Evolutionary conservation across 306 rosid genomes (phyloP).

Genomic region (Mimosa bimucronata): DNA sequence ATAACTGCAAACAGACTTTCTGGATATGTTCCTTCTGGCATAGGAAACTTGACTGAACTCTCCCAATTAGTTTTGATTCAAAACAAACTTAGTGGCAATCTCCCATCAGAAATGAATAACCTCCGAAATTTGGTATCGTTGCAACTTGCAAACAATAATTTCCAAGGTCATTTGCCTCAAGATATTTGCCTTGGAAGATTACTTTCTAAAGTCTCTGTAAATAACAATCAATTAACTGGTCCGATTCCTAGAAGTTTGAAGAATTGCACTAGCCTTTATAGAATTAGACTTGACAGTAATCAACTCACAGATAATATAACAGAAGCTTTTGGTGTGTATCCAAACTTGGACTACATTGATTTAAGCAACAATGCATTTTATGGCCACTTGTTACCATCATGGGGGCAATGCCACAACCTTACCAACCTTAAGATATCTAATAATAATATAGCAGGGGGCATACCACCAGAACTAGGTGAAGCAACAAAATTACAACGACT

Average conservation of each 20-base stretch:
- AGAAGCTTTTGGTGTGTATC: neutral
- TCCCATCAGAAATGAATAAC: too few species aligned
- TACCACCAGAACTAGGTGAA: neutral
- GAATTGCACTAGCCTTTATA: neutral
- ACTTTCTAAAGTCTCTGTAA: neutral
- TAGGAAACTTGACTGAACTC: neutral
- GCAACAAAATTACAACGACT: neutral
- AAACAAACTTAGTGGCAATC: neutral
- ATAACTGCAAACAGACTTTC: too few species aligned
- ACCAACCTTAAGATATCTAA: neutral
- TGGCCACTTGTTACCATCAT: neutral
- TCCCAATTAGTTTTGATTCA: fast-evolving
- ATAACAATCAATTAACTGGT: neutral
- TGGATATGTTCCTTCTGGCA: too few species aligned
- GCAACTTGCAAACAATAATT: too few species aligned
- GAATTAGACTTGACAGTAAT: neutral
- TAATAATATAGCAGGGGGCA: neutral
- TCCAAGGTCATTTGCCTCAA: neutral
- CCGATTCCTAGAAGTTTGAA: neutral
- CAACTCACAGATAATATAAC: neutral
- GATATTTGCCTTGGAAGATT: neutral
- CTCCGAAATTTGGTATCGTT: neutral
- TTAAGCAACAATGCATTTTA: neutral
- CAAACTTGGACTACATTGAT: neutral
- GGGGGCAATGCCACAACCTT: neutral